Evolutionary conservation across 208 protist species (phyloP).

Genomic region (Wallacemonas sp.): DNA sequence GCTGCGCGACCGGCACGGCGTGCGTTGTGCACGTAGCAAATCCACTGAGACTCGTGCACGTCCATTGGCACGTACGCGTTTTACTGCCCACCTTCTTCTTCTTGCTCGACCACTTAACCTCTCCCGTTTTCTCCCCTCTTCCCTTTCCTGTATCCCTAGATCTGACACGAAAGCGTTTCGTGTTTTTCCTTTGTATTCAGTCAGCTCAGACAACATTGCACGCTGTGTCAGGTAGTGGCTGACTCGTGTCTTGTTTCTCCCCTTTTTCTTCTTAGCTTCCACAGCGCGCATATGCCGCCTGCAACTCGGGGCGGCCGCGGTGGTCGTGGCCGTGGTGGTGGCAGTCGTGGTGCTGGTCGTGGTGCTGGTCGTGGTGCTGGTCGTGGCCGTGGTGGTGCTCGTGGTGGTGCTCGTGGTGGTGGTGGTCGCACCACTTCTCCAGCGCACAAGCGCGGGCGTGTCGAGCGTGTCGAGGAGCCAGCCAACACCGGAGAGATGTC

Average conservation of each 20-base stretch:
- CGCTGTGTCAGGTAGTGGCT: no score
- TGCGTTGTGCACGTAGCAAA: no score
- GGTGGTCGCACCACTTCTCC: slow-evolving; percentile 3
- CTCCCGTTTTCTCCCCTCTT: no score
- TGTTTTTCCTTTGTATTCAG: no score
- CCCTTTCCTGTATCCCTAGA: no score
- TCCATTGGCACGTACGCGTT: no score
- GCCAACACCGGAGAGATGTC: slow-evolving; percentile 24
- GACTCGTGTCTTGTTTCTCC: neutral
- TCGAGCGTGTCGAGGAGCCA: neutral
- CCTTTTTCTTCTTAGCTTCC: neutral
- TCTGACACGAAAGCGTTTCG: no score
- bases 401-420: neutral
- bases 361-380: neutral
- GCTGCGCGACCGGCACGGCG: no score
- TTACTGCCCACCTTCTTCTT: no score
- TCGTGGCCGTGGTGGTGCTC: slow-evolving; percentile 7
- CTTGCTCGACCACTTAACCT: no score
- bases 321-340: neutral
- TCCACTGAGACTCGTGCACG: no score
- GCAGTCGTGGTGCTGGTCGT: slow-evolving; percentile 6
- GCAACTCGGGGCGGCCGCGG: slow-evolving; percentile 13
- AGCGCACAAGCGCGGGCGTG: neutral
- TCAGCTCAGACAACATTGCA: no score
- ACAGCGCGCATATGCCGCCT: neutral